phyloP scores from a whole-genome alignment of 805 yeast genomes.

The Hanseniaspora singularis region DNA sequence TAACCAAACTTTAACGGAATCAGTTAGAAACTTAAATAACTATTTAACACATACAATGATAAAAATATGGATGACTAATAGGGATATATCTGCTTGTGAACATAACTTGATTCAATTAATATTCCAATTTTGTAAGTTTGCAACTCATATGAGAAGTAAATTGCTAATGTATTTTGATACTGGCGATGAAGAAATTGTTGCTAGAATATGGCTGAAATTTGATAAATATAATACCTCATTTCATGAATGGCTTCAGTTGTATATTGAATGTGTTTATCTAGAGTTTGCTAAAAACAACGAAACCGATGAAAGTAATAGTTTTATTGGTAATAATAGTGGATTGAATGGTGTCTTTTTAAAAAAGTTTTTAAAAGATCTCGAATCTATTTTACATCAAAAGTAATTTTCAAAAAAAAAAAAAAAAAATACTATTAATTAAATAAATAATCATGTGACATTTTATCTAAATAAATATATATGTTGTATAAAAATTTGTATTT shows the following conservation, averaged over 20 bases:
- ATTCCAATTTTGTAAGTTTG: slow-evolving; percentile 26
- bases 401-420: too few relatives aligned
- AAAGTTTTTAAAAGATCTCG: slow-evolving; percentile 10
- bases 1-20: slow-evolving; percentile 18
- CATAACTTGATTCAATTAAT: slow-evolving; percentile 26
- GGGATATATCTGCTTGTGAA: slow-evolving; percentile 23
- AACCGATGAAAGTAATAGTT: slow-evolving; percentile 34
- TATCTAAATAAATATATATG: too few relatives aligned
- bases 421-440: too few relatives aligned
- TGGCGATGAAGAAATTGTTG: not conserved
- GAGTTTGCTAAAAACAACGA: slow-evolving; percentile 53
- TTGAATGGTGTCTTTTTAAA: slow-evolving; percentile 6
- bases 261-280: slow-evolving; percentile 52
- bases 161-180: slow-evolving; percentile 32
- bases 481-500: too few relatives aligned
- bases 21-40: slow-evolving; percentile 17
- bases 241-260: slow-evolving; percentile 37
- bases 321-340: not conserved
- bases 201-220: slow-evolving; percentile 17
- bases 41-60: slow-evolving; percentile 25
- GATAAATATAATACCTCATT: slow-evolving; percentile 30
- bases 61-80: slow-evolving; percentile 21
- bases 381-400: slow-evolving; percentile 4
- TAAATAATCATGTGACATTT: too few relatives aligned
- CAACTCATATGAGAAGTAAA: slow-evolving; percentile 30